Evolutionary conservation across 441 rosid species (phyloP), one percentile per base, ranked within the genome.

Genomic region (Bruguiera hainesii): DNA sequence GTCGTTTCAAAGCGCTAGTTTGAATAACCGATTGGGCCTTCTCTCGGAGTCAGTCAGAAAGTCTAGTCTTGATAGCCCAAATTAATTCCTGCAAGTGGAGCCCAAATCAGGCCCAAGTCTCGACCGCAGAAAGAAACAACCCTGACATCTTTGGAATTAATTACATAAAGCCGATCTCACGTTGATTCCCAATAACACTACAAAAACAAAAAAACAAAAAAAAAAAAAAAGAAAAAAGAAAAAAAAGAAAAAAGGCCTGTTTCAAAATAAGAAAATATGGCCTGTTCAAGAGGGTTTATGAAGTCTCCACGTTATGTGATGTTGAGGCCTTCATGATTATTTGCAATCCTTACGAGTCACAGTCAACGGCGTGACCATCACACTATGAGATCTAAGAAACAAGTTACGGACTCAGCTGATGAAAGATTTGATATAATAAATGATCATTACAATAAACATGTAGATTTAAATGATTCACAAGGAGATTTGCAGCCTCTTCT

Each of bases 181-280:
- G 53, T 68, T 78, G 67, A 83, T 85, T 51, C 29, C 73, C 2
- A 79, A 83, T 39, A 77, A 71, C 21, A 52, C 87, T 0, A 71
- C 64, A 75, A 87, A 39, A 23, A 23, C 23, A 21, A 21, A 21
- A 21, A 21, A 21, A 21, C 23, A 23, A 23, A 23, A 23, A 23
- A 23, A 23, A 23, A 21, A 21, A 0, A 21, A 21, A 21, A 21
- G 1, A 23, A 23, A 23, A 23, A 23, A 23, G 0, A 23, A 23
- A 23, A 23, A 23, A 23, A 23, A 23, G 1, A 23, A 23, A 23
- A 23, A 81, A 82, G 67, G 75, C 71, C 16, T 83, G 86, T 13
- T 83, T 81, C 71, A 75, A 80, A 55, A 87, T 81, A 75, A 77
- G 89, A 37, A 83, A 77, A 74, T 76, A 70, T 16, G 89, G 88